Evolutionary conservation across 768 basidiomycete genomes (phyloP), one percentile per base, ranked within the genome.

Genomic region (Boletus subcaerulescens): DNA sequence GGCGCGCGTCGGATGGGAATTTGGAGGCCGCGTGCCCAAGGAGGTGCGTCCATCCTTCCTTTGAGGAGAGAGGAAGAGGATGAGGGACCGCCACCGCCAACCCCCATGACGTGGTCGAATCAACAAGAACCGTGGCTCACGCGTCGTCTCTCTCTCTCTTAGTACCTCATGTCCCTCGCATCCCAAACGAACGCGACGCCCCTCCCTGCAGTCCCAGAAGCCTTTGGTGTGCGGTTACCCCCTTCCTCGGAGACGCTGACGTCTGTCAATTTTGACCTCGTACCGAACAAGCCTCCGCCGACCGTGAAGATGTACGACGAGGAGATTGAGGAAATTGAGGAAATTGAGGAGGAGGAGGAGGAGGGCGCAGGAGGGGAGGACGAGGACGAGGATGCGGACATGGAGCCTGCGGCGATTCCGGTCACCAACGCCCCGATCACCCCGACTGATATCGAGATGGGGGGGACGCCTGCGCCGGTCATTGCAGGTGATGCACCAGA

Each of bases 1-100:
- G 69, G 90, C 91, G 7, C 84, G 91, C 53, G 92, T 93, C 5
- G 92, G 91, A 41, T 93, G 92, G 92, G 92, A 93, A 70, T 89
- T 92, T 67, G 91, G 91, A 22, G 91, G 92, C 7, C 80, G 91
- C 38, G 83, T 93, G 29, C 91, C 91, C 4, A 93, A 93, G 73
- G 91, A 93, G 83, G 91, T 93, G 53, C 29, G 76, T 70, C 44
- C 22, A 18, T 26, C 20, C 22, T 5, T 20, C n/a, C 4, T 26
- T 8, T 1, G 5, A 11, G 33, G 33, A 13, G 10, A 33, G 13
- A 13, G 33, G 33, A n/a, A n/a, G n/a, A n/a, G n/a, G n/a, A n/a
- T n/a, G 9, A 33, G 33, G 33, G 33, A 13, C 33, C 9, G 9
- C 33, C 5, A 10, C 12, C 26, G 22, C 22, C 22, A 22, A 22